A percentile compares a stretch with the other conserved stretches of the same genome.
These are phyloP conservation scores for Seiridium unicorne DNA, from an alignment of 2,329 filamentous ascomycete genomes.

Conservation along the genomic window DNA sequence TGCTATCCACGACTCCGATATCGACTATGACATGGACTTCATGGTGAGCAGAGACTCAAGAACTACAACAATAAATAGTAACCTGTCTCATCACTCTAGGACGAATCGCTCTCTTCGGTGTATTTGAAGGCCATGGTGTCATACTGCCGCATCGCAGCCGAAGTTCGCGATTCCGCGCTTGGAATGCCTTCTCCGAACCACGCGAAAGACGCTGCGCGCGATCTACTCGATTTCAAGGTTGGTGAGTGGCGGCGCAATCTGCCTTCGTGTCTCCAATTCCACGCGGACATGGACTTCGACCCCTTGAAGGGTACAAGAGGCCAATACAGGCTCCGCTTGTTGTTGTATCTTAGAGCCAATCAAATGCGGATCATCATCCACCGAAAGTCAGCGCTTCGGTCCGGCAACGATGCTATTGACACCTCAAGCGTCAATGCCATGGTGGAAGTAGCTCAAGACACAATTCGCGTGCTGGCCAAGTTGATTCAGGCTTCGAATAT, in stretches of 20 bases:
- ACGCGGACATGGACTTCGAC: background rate
- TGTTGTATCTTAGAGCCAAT: constrained; percentile 6
- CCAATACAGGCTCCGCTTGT: constrained; percentile 1
- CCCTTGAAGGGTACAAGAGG: background rate
- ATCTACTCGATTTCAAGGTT: background rate
- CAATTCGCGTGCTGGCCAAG: constrained; percentile 1
- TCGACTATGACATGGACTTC: constrained; percentile 4
- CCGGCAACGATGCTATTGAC: background rate
- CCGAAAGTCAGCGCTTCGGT: background rate
- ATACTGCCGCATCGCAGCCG: constrained; percentile 4
- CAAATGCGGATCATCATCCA: constrained; percentile 4
- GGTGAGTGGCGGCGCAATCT: constrained; percentile 1
- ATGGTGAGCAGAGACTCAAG: background rate
- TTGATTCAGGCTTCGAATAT: background rate
- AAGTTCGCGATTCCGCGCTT: constrained; percentile 1
- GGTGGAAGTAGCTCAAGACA: constrained; percentile 3
- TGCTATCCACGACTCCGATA: constrained; percentile 3
- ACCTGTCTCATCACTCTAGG: background rate
- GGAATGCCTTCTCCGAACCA: background rate
- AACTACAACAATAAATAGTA: too few species aligned
- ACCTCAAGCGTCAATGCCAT: constrained; percentile 2
- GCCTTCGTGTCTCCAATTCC: background rate
- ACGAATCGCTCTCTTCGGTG: background rate
- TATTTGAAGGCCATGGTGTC: constrained; percentile 4
- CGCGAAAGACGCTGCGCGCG: constrained; percentile 4